Percentiles rank a stretch among this genome's conserved stretches.
phyloP scores from a whole-genome alignment of 257 asterid species.

The Nicotiana tabacum region DNA sequence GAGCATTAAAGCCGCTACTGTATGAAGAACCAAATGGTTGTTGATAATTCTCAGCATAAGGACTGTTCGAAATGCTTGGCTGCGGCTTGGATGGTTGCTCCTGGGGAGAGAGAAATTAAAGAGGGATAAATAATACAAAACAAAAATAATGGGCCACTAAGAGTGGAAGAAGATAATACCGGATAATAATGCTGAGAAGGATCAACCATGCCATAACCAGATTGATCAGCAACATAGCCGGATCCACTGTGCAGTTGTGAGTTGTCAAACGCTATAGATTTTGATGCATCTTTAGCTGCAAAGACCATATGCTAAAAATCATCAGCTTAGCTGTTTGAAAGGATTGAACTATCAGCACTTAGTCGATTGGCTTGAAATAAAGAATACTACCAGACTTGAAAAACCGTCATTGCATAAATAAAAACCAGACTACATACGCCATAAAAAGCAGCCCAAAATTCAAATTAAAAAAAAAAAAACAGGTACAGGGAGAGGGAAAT shows the following conservation, averaged over 20 bases:
- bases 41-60: slow-evolving; percentile 58
- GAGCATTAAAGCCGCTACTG: slow-evolving; percentile 44
- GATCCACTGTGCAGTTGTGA: slow-evolving; percentile 43
- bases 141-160: not conserved
- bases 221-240: slow-evolving; percentile 43
- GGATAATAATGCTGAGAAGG: slow-evolving; percentile 54
- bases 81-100: slow-evolving; percentile 46
- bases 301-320: not conserved
- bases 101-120: slow-evolving; percentile 32
- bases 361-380: not conserved
- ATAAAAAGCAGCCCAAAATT: not conserved
- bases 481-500: not conserved
- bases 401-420: not conserved
- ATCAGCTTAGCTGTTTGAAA: not conserved
- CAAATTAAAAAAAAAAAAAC: not conserved
- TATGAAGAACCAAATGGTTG: slow-evolving; percentile 39
- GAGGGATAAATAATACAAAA: slow-evolving; percentile 10
- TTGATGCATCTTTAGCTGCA: slow-evolving; percentile 52
- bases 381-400: not conserved
- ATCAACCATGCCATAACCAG: slow-evolving; percentile 45
- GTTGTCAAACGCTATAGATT: slow-evolving; percentile 38
- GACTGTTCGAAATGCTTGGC: slow-evolving; percentile 45
- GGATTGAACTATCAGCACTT: not conserved
- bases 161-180: slow-evolving; percentile 33
- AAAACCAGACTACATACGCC: not conserved